A percentile compares a stretch with the other conserved stretches of the same genome.
These are phyloP conservation scores for Tillandsia leiboldiana DNA, from an alignment of 176 grass and related monocot species.

Conservation along the genomic window DNA sequence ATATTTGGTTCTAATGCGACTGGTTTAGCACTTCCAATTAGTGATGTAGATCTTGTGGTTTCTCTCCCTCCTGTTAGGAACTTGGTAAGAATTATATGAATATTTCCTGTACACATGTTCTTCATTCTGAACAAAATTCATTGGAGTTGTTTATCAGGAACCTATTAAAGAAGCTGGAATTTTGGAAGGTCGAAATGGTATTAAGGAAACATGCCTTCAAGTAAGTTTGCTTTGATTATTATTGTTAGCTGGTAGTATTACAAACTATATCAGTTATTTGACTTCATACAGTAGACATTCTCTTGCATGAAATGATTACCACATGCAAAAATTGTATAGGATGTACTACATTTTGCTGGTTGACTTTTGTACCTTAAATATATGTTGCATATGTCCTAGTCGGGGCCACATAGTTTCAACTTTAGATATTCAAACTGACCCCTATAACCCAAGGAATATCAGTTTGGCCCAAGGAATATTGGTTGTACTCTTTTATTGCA, in stretches of 20 bases:
- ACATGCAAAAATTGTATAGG: not conserved
- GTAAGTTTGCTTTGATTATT: conserved; percentile 25
- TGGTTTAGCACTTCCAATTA: conserved; percentile 88
- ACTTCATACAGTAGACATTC: not conserved
- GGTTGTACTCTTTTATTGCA: too few relatives aligned
- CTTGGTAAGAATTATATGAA: conserved; percentile 53
- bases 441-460: too few relatives aligned
- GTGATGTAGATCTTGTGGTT: conserved; percentile 94
- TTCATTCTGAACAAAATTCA: conserved; percentile 20
- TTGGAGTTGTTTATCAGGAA: conserved; percentile 51
- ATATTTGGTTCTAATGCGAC: conserved; percentile 94
- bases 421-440: too few relatives aligned
- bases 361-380: not conserved
- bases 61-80: conserved; percentile 93
- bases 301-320: too few relatives aligned
- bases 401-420: too few relatives aligned
- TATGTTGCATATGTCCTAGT: not conserved
- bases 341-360: not conserved
- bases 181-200: conserved; percentile 98
- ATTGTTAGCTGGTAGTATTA: not conserved
- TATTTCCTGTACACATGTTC: not conserved
- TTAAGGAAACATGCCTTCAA: conserved; percentile 98
- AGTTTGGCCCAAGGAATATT: too few relatives aligned
- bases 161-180: conserved; percentile 99
- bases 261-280: conserved; percentile 9